Conservation (phyloP, 306 rosid genomes). For the Dicorynia guianensis region DNA sequence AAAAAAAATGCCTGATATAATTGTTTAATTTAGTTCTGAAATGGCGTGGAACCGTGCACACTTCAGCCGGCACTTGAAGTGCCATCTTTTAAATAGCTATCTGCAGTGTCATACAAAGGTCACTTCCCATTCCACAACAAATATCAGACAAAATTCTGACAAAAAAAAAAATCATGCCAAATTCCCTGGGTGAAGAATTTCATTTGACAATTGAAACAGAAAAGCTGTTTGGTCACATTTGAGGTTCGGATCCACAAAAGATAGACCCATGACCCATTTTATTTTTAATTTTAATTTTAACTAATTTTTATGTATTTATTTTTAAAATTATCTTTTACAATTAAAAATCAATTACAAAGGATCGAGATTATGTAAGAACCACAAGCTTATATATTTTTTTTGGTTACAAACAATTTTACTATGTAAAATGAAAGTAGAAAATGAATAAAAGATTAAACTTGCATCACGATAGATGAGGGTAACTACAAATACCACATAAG, state of each 20-base stretch:
- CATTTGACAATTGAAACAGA: neutral
- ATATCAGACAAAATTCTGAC: neutral
- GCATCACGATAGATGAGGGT: neutral
- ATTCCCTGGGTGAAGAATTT: no score
- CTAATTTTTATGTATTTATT: no score
- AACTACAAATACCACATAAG: neutral
- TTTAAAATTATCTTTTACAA: no score
- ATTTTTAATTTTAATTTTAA: no score
- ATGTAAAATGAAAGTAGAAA: no score
- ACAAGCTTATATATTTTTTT: no score
- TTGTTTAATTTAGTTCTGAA: neutral
- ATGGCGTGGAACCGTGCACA: constrained; percentile 34
- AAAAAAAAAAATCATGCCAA: neutral
- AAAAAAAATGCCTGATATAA: neutral
- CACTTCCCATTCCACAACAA: no score
- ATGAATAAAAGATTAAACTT: no score
- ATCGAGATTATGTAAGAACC: no score
- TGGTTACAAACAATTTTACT: no score
- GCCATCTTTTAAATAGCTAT: neutral
- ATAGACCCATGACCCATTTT: no score
- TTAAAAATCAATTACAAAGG: no score
- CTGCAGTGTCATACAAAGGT: neutral
- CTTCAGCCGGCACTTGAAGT: constrained; percentile 2
- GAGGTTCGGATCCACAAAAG: neutral
- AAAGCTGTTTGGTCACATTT: neutral